Evolutionary conservation across 768 basidiomycete genomes (phyloP), one percentile per base, ranked within the genome.

Genomic region (Trametes punicea): DNA sequence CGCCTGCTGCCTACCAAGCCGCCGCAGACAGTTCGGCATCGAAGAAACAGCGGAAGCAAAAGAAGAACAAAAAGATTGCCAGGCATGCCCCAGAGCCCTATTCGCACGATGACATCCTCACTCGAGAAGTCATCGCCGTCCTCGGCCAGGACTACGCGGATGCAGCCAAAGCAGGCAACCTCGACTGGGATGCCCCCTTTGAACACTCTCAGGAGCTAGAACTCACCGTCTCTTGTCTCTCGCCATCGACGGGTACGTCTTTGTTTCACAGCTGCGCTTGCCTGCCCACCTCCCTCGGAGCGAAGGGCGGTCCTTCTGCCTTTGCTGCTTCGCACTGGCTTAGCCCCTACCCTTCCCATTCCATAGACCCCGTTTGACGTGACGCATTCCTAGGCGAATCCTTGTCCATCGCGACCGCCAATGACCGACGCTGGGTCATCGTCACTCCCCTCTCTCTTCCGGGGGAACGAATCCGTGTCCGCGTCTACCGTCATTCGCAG

Each of bases 361-460:
- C 15, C 20, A 3, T 21, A 44, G 42, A 44, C 42, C 3, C 25
- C 21, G 21, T 44, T 44, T 44, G 42, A 44, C 42, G 11, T 8
- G 4, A 18, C 15, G 26, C 23, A 7, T 26, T 41, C 49, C 0
- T 69, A 90, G 90, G 88, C 47, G 83, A 85, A 60, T 86, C 84
- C 0, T 74, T 93, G 13, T 88, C 83, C 0, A 64, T 81, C 10
- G 75, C 80, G 4, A 74, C 77, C 9, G 69, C 72, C 0, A 69
- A 77, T 6, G 68, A 71, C 51, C 77, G 77, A 0, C 79, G 85
- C 21, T 98, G 96, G 92, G 87, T 87, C 0, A 75, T 98, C 31
- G 76, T 91, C 30, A 81, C 88, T 0, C 96, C 96, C 0, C 90
- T 94, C 61, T 81, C 85, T 1, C 78, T 98, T 8, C 92, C 93